Percentiles rank a stretch among this genome's conserved stretches.
Conservation (phyloP, 768 basidiomycete species). For the Phaeolepiota aurea region DNA sequence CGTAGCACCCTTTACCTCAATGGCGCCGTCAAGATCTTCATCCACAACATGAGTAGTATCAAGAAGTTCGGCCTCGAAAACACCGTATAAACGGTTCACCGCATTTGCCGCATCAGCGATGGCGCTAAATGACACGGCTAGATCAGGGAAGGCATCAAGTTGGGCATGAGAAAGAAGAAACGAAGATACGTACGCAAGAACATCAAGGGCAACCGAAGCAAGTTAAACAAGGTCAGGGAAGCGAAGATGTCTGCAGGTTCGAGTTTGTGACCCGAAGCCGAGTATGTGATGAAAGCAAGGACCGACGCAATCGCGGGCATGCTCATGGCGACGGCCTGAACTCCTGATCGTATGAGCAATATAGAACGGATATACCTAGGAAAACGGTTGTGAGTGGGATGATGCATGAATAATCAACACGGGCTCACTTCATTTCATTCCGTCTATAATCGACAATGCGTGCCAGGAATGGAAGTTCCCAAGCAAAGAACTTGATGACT, state of each 20-base stretch:
- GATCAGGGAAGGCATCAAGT: not conserved
- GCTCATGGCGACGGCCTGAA: constrained; percentile 61
- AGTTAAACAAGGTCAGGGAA: constrained; percentile 77
- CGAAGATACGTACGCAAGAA: constrained; percentile 39
- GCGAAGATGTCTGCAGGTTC: constrained; percentile 73
- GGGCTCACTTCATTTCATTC: constrained; percentile 57
- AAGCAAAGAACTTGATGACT: constrained; percentile 88
- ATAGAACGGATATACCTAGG: constrained; percentile 57
- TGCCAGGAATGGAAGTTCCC: constrained; percentile 76
- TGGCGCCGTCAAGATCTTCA: constrained; percentile 45
- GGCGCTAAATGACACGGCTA: constrained; percentile 65
- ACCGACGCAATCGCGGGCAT: constrained; percentile 78
- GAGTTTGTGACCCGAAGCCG: constrained; percentile 58
- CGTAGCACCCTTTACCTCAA: constrained; percentile 58
- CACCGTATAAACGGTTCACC: constrained; percentile 61
- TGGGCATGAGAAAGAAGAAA: constrained; percentile 6
- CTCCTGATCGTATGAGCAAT: constrained; percentile 55
- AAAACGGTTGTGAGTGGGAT: constrained; percentile 1
- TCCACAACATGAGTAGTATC: constrained; percentile 52
- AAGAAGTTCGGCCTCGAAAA: constrained; percentile 79
- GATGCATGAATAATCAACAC: not conserved
- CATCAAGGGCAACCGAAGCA: constrained; percentile 78
- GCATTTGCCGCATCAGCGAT: constrained; percentile 84
- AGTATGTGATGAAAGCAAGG: constrained; percentile 68
- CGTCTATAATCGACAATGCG: constrained; percentile 63